Evolutionary conservation across 306 rosid genomes (phyloP).

Genomic region (Acacia confusa): DNA sequence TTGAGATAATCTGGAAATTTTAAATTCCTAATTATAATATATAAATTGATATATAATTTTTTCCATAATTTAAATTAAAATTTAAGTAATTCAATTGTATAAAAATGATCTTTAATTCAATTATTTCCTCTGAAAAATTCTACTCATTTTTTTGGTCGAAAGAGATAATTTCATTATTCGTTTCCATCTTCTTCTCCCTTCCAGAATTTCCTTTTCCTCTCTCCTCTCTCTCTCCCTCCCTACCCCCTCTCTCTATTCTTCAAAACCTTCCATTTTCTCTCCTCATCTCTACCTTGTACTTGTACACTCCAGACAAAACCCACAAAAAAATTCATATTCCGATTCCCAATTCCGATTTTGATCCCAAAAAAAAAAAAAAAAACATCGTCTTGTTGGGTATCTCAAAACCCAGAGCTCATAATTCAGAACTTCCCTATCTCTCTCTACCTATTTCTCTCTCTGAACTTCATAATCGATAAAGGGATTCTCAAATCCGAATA

Average conservation of each 20-base stretch:
- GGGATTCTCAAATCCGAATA: neutral
- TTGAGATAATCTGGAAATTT: too few relatives aligned
- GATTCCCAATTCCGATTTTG: neutral
- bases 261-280: neutral
- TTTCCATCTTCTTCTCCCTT: constrained; percentile 1
- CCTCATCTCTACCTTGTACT: neutral
- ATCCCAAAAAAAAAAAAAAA: neutral
- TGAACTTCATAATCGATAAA: neutral
- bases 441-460: neutral
- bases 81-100: too few relatives aligned
- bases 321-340: neutral
- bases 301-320: neutral
- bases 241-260: neutral
- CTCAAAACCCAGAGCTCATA: neutral
- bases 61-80: too few relatives aligned
- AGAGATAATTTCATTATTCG: neutral
- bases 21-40: too few relatives aligned
- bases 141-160: neutral
- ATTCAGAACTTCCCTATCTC: neutral
- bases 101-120: neutral
- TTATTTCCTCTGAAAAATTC: neutral
- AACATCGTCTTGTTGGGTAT: neutral
- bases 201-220: neutral
- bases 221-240: neutral
- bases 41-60: too few relatives aligned